Percentiles rank a stretch among this genome's conserved stretches.
Conservation (phyloP, 148 eudicot genomes). For the Chenopodium formosanum region DNA sequence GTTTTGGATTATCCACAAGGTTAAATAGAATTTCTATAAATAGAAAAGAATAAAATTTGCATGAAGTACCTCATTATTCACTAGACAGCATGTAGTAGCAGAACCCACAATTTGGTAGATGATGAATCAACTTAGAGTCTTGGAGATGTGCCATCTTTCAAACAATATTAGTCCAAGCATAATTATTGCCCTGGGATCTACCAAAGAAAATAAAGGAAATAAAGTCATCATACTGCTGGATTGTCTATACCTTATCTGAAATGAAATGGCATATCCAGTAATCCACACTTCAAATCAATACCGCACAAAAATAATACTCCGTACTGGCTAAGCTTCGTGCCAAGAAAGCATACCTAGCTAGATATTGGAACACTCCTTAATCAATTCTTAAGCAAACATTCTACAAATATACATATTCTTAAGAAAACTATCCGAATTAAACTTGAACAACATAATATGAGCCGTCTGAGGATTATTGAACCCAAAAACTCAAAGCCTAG, state of each 20-base stretch:
- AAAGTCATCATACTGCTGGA: conserved; percentile 14
- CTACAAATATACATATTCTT: neutral
- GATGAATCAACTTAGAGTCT: neutral
- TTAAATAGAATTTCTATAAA: neutral
- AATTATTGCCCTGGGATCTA: conserved; percentile 22
- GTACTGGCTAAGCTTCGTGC: neutral
- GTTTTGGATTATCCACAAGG: neutral
- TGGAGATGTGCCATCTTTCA: conserved; percentile 3
- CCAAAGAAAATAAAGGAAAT: neutral
- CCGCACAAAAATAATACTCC: neutral
- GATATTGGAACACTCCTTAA: neutral
- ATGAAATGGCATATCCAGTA: neutral
- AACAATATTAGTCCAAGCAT: conserved; percentile 6
- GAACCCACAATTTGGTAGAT: conserved; percentile 5
- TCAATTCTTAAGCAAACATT: conserved; percentile 8
- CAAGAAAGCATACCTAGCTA: neutral
- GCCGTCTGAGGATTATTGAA: neutral
- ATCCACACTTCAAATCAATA: neutral
- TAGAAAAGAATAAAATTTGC: neutral
- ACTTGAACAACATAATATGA: neutral
- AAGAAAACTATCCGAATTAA: neutral
- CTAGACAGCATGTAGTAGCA: neutral
- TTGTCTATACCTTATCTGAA: conserved; percentile 1
- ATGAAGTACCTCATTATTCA: conserved; percentile 14
- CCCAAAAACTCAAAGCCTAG: neutral